phyloP scores from a whole-genome alignment of 106 monocot species.

The Acorus calamus region DNA sequence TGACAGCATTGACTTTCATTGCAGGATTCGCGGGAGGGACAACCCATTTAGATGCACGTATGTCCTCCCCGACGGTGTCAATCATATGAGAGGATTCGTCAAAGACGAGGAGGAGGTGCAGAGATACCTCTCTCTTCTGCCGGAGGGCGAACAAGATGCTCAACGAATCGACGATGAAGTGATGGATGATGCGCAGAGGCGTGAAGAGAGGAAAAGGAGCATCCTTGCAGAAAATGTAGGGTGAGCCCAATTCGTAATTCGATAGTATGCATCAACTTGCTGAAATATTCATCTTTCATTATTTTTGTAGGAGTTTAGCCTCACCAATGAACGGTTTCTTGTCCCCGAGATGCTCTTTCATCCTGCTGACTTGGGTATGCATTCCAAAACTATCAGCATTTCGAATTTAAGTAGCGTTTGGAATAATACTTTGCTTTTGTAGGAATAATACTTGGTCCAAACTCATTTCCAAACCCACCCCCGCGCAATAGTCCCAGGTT shows the following conservation, averaged over 20 bases:
- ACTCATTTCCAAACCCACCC: too few species aligned
- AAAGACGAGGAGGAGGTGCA: constrained; percentile 67
- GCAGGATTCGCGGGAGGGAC: constrained; percentile 48
- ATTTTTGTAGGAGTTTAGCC: constrained; percentile 55
- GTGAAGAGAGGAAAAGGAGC: constrained; percentile 34
- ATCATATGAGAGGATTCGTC: constrained; percentile 74
- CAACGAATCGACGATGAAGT: constrained; percentile 11
- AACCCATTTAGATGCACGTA: constrained; percentile 83
- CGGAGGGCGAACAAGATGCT: constrained; percentile 9
- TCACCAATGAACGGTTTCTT: constrained; percentile 93
- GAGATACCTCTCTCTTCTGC: constrained; percentile 37
- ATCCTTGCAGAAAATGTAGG: constrained; percentile 63
- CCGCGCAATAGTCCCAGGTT: too few species aligned
- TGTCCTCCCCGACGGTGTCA: constrained; percentile 90
- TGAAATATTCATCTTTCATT: background rate
- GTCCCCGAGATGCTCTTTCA: constrained; percentile 91
- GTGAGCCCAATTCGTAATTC: constrained; percentile 2
- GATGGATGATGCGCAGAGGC: constrained; percentile 20
- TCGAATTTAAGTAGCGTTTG: background rate
- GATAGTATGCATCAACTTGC: background rate
- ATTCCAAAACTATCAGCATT: background rate
- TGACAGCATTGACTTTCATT: background rate
- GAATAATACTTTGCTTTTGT: background rate
- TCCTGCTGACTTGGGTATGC: constrained; percentile 77
- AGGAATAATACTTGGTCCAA: too few species aligned